Evolutionary conservation across 441 rosid genomes (phyloP).

Genomic region (Gossypium lobatum): DNA sequence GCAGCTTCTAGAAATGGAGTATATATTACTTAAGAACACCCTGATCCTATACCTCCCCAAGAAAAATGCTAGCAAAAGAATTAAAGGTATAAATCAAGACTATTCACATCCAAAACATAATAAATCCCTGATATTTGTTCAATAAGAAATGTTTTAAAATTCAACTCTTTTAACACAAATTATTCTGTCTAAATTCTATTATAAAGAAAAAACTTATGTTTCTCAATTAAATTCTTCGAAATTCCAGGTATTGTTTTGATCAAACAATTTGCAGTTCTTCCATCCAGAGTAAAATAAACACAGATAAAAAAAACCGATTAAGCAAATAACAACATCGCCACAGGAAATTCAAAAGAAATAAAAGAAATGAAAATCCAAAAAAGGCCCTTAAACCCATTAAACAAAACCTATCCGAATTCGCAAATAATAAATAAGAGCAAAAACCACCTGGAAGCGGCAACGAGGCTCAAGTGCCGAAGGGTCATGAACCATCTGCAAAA

Average conservation of each 20-base stretch:
- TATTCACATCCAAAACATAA: background rate
- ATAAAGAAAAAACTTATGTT: background rate
- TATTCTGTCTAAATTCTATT: background rate
- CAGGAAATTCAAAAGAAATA: background rate
- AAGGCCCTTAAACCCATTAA: background rate
- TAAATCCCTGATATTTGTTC: background rate
- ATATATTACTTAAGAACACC: background rate
- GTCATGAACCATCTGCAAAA: slow-evolving; percentile 92
- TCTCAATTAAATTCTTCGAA: background rate
- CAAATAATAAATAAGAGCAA: background rate
- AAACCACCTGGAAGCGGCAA: slow-evolving; percentile 70
- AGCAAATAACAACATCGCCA: background rate
- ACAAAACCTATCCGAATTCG: background rate
- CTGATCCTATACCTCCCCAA: background rate
- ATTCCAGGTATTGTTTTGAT: background rate
- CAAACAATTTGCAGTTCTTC: background rate
- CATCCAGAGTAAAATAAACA: background rate
- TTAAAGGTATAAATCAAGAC: background rate
- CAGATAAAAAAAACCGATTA: background rate
- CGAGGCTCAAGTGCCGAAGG: slow-evolving; percentile 74
- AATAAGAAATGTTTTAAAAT: background rate
- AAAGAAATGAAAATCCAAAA: background rate
- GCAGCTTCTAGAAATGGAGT: background rate
- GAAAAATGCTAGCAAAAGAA: background rate
- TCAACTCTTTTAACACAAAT: background rate